These are phyloP conservation scores for Kazachstania sp. DNA, from an alignment of 1,139 yeast species.

Conservation along the genomic window DNA sequence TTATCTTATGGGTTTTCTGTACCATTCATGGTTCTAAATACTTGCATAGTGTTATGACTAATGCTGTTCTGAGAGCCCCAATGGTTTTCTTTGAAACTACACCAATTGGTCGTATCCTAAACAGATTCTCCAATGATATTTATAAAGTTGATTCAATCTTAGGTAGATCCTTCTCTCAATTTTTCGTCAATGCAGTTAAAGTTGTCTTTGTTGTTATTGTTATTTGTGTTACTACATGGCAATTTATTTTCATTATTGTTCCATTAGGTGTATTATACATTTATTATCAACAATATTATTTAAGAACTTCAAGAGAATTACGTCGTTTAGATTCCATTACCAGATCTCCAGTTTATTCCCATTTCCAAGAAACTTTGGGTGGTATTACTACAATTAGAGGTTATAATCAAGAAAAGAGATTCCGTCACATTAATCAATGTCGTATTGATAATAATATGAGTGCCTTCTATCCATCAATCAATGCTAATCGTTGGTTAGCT, in stretches of 20 bases:
- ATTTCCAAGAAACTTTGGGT: slow-evolving; percentile 88
- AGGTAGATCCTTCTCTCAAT: slow-evolving; percentile 77
- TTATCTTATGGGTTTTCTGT: slow-evolving; percentile 74
- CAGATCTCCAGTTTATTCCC: slow-evolving; percentile 89
- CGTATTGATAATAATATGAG: slow-evolving; percentile 80
- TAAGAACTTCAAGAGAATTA: slow-evolving; percentile 85
- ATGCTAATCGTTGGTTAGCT: slow-evolving; percentile 95
- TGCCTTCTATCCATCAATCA: slow-evolving; percentile 89
- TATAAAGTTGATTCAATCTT: slow-evolving; percentile 85
- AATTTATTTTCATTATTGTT: slow-evolving; percentile 57
- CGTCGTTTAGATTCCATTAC: slow-evolving; percentile 92
- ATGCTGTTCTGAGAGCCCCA: slow-evolving; percentile 79
- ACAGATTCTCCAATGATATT: slow-evolving; percentile 89
- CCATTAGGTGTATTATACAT: slow-evolving; percentile 69
- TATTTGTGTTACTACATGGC: slow-evolving; percentile 83
- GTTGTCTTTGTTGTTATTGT: slow-evolving; percentile 80
- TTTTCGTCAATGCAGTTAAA: slow-evolving; percentile 61
- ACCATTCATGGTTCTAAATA: slow-evolving; percentile 74
- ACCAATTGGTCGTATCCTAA: slow-evolving; percentile 88
- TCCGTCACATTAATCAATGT: slow-evolving; percentile 61
- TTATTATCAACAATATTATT: slow-evolving; percentile 81
- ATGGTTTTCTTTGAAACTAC: slow-evolving; percentile 97
- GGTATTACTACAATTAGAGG: slow-evolving; percentile 92
- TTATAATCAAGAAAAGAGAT: slow-evolving; percentile 67
- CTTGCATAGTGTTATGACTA: slow-evolving; percentile 73